Base-by-base conservation (phyloP, 352 stramenopile genomes). In the Phytophthora rubi region DNA sequence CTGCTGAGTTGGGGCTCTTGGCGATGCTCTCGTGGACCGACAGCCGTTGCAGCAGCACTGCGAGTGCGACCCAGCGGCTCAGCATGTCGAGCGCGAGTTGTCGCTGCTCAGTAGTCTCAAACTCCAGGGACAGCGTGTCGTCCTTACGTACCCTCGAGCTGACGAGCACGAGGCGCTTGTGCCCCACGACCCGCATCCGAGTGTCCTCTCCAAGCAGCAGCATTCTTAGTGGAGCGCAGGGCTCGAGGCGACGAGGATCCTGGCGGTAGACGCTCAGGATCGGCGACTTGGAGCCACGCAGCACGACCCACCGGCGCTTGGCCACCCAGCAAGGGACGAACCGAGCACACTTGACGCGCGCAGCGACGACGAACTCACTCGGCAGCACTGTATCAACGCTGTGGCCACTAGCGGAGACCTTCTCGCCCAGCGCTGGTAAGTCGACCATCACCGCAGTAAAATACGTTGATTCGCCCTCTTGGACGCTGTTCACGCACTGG, bases 201-300 rank as follows among this genome's bases (percentile, higher is more conserved):
- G 82, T 92, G 59, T 86, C 81, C 23, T 65, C 66, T 26, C 81
- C 82, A 6, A 92, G 73, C 9, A 88, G 60, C 73, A 90, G 77
- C 15, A 90, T 83, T 21, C 63, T 65, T n/a, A 90, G 62, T 16
- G 80, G 83, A 23, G 47, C 59, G 7, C 58, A 59, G 21, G 64
- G 39, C n/a, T 54, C 48, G 9, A 65, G n/a, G 47, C 47, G 45
- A 53, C 55, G 12, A 71, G 68, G 13, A 68, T 77, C 28, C 65
- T 87, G 80, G 8, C 80, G 70, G 32, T 90, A 85, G 1, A 88
- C 80, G 1, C 82, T 81, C 28, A 90, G 61, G 5, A 85, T 77
- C 4, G 83, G 83, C 18, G 80, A 76, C 68, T 90, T 92, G 59
- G 80, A 87, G 13, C 83, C 83, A 5, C 83, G 81, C 13, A 92